Conservation (phyloP, 768 basidiomycete genomes). For the Nidularia sp. region DNA sequence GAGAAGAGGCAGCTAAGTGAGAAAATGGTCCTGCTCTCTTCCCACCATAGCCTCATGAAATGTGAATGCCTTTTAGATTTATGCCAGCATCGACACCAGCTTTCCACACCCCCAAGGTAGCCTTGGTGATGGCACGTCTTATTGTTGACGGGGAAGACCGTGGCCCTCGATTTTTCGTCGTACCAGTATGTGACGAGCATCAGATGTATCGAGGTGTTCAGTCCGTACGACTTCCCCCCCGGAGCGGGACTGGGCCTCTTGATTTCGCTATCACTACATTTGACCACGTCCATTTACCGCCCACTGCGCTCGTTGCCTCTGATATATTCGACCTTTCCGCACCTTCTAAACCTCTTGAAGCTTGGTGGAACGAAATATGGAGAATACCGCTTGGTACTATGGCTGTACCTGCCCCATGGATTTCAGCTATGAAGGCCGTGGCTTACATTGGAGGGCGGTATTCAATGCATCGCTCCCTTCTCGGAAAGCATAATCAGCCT, state of each 20-base stretch:
- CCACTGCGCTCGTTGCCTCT: slow-evolving; percentile 43
- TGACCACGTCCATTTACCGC: slow-evolving; percentile 47
- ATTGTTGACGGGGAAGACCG: slow-evolving; percentile 47
- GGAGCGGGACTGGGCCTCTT: slow-evolving; percentile 49
- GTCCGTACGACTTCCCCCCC: slow-evolving; percentile 45
- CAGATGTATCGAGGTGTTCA: slow-evolving; percentile 52
- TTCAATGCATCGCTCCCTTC: slow-evolving; percentile 49
- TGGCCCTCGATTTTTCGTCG: slow-evolving; percentile 51
- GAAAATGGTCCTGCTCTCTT: no score
- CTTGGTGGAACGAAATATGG: slow-evolving; percentile 57
- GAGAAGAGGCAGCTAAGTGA: slow-evolving; percentile 57
- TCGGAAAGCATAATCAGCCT: slow-evolving; percentile 34
- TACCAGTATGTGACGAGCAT: slow-evolving; percentile 47
- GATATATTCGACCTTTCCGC: slow-evolving; percentile 33
- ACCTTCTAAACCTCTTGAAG: slow-evolving; percentile 36
- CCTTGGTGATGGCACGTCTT: slow-evolving; percentile 52
- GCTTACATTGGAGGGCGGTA: slow-evolving; percentile 57
- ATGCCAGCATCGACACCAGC: slow-evolving; percentile 56
- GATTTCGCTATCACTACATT: slow-evolving; percentile 57
- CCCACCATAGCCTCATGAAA: no score
- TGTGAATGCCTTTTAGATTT: no score
- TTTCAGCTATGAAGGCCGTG: slow-evolving; percentile 48
- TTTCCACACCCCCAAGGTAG: slow-evolving; percentile 51
- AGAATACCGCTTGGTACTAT: slow-evolving; percentile 52
- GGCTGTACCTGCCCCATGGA: slow-evolving; percentile 43